A percentile compares a stretch with the other conserved stretches of the same genome.
Evolutionary conservation across 2,329 filamentous ascomycete genomes (phyloP).

Genomic region (Xylaria sp.): DNA sequence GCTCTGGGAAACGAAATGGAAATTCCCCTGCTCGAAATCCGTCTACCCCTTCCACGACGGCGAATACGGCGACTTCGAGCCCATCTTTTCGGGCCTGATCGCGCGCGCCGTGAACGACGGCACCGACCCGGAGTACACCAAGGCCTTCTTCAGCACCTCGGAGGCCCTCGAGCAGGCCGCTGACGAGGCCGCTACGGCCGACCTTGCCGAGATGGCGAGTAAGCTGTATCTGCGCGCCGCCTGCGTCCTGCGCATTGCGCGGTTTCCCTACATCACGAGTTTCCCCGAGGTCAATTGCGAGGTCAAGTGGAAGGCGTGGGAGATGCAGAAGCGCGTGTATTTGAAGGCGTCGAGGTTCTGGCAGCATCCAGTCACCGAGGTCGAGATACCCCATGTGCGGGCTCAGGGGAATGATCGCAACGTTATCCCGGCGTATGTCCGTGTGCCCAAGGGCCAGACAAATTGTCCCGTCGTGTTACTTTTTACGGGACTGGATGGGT

Average conservation of each 20-base stretch:
- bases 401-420: constrained; percentile 46
- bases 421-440: constrained; percentile 59
- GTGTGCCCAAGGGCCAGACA: constrained; percentile 44
- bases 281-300: constrained; percentile 37
- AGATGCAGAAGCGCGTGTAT: constrained; percentile 59
- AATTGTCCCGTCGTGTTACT: constrained; percentile 48
- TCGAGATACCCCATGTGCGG: constrained; percentile 54
- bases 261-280: constrained; percentile 56
- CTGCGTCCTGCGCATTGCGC: constrained; percentile 65
- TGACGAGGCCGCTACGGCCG: neutral
- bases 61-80: constrained; percentile 61
- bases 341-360: constrained; percentile 51
- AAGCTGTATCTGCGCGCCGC: constrained; percentile 65
- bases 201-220: constrained; percentile 48
- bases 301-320: constrained; percentile 58
- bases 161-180: constrained; percentile 44
- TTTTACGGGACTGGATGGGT: constrained; percentile 58
- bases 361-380: constrained; percentile 55
- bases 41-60: constrained; percentile 74
- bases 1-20: constrained; percentile 74
- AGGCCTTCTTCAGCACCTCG: constrained; percentile 57
- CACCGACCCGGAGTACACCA: constrained; percentile 59
- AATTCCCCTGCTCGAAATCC: constrained; percentile 55
- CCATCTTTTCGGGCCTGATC: constrained; percentile 60
- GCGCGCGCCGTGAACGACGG: constrained; percentile 58